These are phyloP conservation scores for Gastrolobium bilobum DNA, from an alignment of 306 rosid genomes.

Conservation along the genomic window DNA sequence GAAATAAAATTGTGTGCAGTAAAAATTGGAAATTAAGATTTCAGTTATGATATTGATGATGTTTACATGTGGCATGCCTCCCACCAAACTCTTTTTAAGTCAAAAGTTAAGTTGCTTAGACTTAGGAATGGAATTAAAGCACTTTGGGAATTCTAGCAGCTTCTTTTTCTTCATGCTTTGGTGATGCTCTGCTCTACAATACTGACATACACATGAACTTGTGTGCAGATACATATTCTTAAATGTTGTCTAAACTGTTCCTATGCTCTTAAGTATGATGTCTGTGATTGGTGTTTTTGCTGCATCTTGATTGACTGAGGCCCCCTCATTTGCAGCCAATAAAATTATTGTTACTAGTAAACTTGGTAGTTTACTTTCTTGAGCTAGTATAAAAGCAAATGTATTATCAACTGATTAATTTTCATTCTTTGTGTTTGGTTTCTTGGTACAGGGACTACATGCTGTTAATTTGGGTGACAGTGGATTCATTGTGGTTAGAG, in stretches of 20 bases:
- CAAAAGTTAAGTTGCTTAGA: no score
- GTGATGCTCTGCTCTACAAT: not conserved
- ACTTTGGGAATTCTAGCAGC: not conserved
- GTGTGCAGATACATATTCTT: conserved; percentile 5
- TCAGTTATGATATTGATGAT: no score
- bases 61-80: not conserved
- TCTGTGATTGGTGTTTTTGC: conserved; percentile 19
- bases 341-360: conserved; percentile 4
- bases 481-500: conserved; percentile 91
- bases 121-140: no score
- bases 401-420: conserved; percentile 7
- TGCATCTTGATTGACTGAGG: conserved; percentile 31
- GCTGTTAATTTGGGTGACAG: conserved; percentile 95
- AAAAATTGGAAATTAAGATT: not conserved
- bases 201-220: not conserved
- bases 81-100: not conserved
- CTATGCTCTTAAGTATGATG: not conserved
- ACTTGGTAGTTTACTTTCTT: conserved; percentile 28
- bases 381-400: conserved; percentile 3
- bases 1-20: not conserved
- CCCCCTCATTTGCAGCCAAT: conserved; percentile 19
- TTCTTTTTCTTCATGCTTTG: not conserved
- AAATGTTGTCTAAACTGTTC: not conserved
- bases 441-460: conserved; percentile 75
- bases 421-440: conserved; percentile 28